Conservation (phyloP, 2,329 filamentous ascomycete genomes). For the Thelonectria blattea region DNA sequence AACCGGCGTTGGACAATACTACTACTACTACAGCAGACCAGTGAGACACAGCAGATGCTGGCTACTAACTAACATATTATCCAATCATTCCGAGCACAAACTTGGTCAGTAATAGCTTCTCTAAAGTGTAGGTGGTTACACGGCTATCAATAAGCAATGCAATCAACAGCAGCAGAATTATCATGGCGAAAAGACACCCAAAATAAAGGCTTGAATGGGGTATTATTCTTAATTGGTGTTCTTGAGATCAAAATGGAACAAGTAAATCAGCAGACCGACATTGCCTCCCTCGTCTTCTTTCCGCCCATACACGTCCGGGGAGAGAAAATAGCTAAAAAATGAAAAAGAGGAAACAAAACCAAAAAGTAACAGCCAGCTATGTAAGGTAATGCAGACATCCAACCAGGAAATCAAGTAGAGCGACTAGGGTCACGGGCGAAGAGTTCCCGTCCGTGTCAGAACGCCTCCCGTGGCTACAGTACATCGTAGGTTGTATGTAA, state of each 20-base stretch:
- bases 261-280: constrained; percentile 24
- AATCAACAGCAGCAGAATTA: neutral
- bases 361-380: constrained; percentile 9
- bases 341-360: neutral
- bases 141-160: no score
- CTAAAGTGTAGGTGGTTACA: no score
- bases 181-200: neutral
- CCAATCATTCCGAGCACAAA: no score
- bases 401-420: constrained; percentile 14
- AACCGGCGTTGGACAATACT: no score
- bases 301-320: constrained; percentile 17
- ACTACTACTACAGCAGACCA: no score
- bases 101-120: no score
- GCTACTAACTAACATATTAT: no score
- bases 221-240: constrained; percentile 40
- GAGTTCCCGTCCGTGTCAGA: constrained; percentile 19
- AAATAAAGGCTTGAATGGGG: constrained; percentile 30
- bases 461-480: constrained; percentile 23
- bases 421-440: constrained; percentile 1
- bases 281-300: constrained; percentile 23
- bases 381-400: constrained; percentile 13
- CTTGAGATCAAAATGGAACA: constrained; percentile 30
- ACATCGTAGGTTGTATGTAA: constrained; percentile 13
- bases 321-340: neutral
- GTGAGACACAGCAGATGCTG: no score